Conservation (phyloP, 2,329 filamentous ascomycete genomes). For the Trichoderma atrobrunneum region DNA sequence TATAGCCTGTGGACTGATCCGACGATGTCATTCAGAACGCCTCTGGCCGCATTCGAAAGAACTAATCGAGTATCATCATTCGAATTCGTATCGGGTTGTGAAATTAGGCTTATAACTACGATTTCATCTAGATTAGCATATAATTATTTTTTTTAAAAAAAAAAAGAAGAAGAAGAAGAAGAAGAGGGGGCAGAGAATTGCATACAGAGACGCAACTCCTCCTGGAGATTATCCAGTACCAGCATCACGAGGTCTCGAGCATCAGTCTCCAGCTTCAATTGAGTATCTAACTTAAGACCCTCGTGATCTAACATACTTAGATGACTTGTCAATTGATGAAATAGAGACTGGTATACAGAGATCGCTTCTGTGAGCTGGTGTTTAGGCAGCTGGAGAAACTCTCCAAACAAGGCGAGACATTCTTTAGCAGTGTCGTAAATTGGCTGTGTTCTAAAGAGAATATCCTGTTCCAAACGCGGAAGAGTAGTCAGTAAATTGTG, state of each 20-base stretch:
- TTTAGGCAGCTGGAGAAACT: neutral
- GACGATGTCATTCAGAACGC: neutral
- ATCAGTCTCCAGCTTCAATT: neutral
- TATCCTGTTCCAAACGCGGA: neutral
- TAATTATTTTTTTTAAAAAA: no score
- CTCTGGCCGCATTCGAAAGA: neutral
- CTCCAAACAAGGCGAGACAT: neutral
- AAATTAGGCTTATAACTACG: neutral
- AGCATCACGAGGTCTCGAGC: neutral
- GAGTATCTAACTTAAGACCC: no score
- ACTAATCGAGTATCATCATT: neutral
- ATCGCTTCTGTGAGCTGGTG: neutral
- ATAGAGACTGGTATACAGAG: no score
- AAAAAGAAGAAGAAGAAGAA: no score
- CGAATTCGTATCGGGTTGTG: neutral
- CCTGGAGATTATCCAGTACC: neutral
- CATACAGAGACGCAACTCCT: neutral
- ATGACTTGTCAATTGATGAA: no score
- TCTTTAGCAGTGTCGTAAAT: neutral
- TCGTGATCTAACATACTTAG: no score
- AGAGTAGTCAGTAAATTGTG: neutral
- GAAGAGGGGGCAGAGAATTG: neutral
- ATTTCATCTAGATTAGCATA: neutral
- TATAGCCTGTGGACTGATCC: neutral
- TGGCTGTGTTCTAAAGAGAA: rapidly evolving